Evolutionary conservation across 2,329 filamentous ascomycete genomes (phyloP).

Genomic region (Penicillium freii): DNA sequence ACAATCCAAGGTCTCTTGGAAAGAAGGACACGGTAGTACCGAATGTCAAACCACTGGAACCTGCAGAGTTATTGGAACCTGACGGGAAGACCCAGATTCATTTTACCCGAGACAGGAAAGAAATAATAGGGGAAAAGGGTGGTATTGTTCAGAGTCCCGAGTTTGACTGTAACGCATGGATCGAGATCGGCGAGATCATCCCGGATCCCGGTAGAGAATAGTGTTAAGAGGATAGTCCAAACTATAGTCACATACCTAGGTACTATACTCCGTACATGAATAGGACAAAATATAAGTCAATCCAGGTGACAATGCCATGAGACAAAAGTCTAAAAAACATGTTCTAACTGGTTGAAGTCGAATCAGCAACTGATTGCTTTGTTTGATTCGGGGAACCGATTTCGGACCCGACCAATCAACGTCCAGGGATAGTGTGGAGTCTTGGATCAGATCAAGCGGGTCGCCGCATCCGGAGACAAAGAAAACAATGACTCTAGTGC

Average conservation of each 20-base stretch:
- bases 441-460: constrained; percentile 6
- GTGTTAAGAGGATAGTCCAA: too few species aligned
- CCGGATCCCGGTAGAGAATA: not conserved
- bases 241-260: too few species aligned
- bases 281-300: too few species aligned
- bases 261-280: too few species aligned
- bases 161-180: not conserved
- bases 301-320: not conserved
- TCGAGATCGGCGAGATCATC: constrained; percentile 2
- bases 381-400: constrained; percentile 20
- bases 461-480: constrained; percentile 29
- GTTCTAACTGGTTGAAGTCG: not conserved
- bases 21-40: constrained; percentile 18
- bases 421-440: not conserved
- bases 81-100: not conserved
- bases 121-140: not conserved
- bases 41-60: constrained; percentile 1
- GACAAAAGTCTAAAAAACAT: not conserved
- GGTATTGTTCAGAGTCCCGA: constrained; percentile 1
- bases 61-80: not conserved
- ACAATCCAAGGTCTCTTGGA: not conserved
- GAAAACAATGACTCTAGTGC: constrained; percentile 27
- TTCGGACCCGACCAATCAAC: constrained; percentile 1
- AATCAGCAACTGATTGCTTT: constrained; percentile 9
- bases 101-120: constrained; percentile 2